A percentile compares a stretch with the other conserved stretches of the same genome.
These are phyloP conservation scores for Cytospora chrysosperma DNA, from an alignment of 2,329 filamentous ascomycete species.

Conservation along the genomic window DNA sequence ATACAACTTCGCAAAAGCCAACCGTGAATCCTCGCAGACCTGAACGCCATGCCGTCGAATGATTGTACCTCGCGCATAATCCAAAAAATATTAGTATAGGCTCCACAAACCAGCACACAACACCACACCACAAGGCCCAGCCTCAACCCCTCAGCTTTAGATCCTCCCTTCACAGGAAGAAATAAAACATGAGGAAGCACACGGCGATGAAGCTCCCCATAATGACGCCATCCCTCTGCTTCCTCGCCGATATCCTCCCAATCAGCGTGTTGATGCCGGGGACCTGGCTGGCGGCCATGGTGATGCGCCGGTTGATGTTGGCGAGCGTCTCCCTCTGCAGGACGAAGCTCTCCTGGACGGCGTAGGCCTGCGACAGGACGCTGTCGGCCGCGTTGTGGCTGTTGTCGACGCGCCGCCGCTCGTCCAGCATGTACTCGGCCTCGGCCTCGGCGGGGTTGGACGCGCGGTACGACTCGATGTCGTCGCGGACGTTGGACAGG, in stretches of 20 bases:
- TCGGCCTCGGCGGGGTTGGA: conserved; percentile 80
- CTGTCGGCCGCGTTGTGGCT: conserved; percentile 87
- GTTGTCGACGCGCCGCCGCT: conserved; percentile 81
- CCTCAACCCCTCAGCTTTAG: neutral
- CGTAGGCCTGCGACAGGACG: conserved; percentile 92
- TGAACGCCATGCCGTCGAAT: conserved; percentile 22
- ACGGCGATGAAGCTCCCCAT: conserved; percentile 88
- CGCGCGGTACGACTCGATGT: conserved; percentile 85
- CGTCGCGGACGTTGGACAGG: conserved; percentile 83
- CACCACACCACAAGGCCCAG: too few relatives aligned
- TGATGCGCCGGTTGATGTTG: conserved; percentile 88
- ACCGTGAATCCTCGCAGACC: neutral
- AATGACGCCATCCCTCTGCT: conserved; percentile 91
- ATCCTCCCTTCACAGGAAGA: conserved; percentile 56
- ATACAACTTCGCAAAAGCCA: conserved; percentile 19
- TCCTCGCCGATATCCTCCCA: conserved; percentile 87
- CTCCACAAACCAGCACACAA: neutral
- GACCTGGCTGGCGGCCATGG: conserved; percentile 82
- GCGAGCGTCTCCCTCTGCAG: conserved; percentile 84
- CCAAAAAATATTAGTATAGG: neutral
- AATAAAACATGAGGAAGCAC: conserved; percentile 85
- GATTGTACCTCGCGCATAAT: conserved; percentile 6
- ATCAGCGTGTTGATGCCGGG: conserved; percentile 93
- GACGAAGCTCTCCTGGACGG: conserved; percentile 88
- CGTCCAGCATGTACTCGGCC: conserved; percentile 95